Percentiles rank a stretch among this genome's conserved stretches.
phyloP scores from a whole-genome alignment of 805 yeast genomes.

The Suhomyces kilbournensis region DNA sequence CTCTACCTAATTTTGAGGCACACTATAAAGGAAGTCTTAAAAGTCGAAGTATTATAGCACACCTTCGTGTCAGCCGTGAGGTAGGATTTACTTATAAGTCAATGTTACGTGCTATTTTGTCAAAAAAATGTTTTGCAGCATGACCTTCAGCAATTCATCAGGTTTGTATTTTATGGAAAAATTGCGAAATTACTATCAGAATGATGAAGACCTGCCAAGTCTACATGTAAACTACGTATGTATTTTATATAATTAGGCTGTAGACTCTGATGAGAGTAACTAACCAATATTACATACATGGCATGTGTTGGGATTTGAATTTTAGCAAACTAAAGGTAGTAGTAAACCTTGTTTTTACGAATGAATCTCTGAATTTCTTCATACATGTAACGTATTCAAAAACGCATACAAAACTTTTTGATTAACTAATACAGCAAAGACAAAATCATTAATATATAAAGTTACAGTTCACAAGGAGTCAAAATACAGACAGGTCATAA shows the following conservation, averaged over 20 bases:
- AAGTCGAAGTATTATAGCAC: neutral
- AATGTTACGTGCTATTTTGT: neutral
- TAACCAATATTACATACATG: neutral
- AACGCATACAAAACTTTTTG: neutral
- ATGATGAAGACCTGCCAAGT: neutral
- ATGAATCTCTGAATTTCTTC: neutral
- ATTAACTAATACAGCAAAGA: neutral
- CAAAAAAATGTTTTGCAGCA: neutral
- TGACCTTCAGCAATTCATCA: neutral
- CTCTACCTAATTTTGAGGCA: neutral
- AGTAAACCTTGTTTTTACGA: neutral
- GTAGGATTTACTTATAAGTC: too few relatives aligned
- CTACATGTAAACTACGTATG: neutral
- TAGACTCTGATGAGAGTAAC: neutral
- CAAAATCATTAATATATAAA: constrained; percentile 1
- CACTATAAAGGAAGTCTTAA: too few relatives aligned
- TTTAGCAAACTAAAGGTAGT: neutral
- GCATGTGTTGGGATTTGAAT: neutral
- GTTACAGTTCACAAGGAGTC: neutral
- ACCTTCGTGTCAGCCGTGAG: neutral
- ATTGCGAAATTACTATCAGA: neutral
- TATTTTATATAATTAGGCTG: neutral
- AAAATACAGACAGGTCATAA: neutral
- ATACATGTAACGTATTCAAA: neutral
- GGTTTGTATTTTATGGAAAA: neutral